Percentiles rank a stretch among this genome's conserved stretches.
Conservation (phyloP, 202 grass and related monocot genomes). For the Cymbopogon flexuosus region DNA sequence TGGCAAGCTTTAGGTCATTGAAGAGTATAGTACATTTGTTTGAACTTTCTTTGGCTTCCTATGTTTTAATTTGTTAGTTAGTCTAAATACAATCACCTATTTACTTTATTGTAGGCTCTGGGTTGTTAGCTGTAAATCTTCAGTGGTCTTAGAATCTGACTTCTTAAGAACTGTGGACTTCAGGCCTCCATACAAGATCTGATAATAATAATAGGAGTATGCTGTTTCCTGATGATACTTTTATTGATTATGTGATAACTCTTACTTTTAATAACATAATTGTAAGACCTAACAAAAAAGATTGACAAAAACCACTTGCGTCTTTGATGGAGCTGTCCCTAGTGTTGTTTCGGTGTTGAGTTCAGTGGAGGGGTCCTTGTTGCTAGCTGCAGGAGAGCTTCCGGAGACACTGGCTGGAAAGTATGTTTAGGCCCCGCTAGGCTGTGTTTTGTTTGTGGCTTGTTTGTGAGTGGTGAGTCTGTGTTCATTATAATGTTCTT, state of each 20-base stretch:
- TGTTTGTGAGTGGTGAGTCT: too few species aligned
- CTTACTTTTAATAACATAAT: conserved; percentile 21
- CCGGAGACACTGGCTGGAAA: neutral
- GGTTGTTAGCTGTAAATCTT: neutral
- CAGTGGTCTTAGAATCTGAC: neutral
- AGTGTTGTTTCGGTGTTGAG: neutral
- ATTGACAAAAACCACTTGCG: neutral
- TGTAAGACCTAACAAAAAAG: neutral
- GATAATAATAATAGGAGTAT: neutral
- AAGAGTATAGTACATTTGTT: too few species aligned
- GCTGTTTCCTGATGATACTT: neutral
- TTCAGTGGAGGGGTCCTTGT: neutral
- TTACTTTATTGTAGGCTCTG: neutral
- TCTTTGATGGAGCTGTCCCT: neutral
- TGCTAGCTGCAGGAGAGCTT: neutral
- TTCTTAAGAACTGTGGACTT: conserved; percentile 5
- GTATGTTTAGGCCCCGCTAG: too few species aligned
- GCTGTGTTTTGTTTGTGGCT: too few species aligned
- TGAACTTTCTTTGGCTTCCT: neutral
- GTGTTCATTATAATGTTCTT: neutral
- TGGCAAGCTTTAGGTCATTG: too few species aligned
- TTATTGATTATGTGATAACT: neutral
- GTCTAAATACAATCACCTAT: neutral
- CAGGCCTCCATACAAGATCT: neutral
- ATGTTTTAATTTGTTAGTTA: neutral